Evolutionary conservation across 2,329 filamentous ascomycete species (phyloP).

Genomic region (Diaporthe nobilis): DNA sequence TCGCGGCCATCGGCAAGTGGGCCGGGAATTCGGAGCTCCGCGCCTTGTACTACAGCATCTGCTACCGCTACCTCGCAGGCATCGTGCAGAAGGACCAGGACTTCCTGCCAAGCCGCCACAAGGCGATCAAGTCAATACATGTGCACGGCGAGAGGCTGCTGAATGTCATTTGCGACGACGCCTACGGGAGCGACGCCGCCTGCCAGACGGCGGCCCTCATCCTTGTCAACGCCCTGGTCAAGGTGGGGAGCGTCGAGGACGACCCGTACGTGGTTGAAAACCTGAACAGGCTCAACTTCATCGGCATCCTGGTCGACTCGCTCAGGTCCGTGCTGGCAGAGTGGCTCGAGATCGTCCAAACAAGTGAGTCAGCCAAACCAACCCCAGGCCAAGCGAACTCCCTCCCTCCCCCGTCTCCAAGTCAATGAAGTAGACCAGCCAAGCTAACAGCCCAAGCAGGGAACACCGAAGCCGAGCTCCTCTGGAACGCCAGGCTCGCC

Average conservation of each 20-base stretch:
- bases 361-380: slow-evolving; percentile 61
- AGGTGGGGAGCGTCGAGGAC: slow-evolving; percentile 78
- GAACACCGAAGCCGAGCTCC: slow-evolving; percentile 62
- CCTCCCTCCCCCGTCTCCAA: not conserved
- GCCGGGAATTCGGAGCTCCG: slow-evolving; percentile 80
- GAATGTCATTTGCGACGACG: slow-evolving; percentile 92
- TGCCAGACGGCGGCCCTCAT: slow-evolving; percentile 90
- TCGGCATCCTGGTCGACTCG: slow-evolving; percentile 90
- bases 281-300: slow-evolving; percentile 89
- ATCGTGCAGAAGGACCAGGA: slow-evolving; percentile 70
- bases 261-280: slow-evolving; percentile 83
- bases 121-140: slow-evolving; percentile 80
- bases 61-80: slow-evolving; percentile 85
- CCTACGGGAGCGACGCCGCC: slow-evolving; percentile 83
- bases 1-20: slow-evolving; percentile 83
- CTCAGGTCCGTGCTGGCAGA: slow-evolving; percentile 84
- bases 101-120: slow-evolving; percentile 61
- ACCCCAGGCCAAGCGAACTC: not conserved
- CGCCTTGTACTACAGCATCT: slow-evolving; percentile 91
- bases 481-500: slow-evolving; percentile 80
- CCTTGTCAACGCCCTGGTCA: slow-evolving; percentile 83
- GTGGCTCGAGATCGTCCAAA: slow-evolving; percentile 69
- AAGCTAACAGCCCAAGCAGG: slow-evolving; percentile 47
- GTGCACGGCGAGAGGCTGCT: slow-evolving; percentile 82
- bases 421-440: not conserved